Conservation (phyloP, 2,329 filamentous ascomycete genomes). For the Emericellopsis cladophorae region DNA sequence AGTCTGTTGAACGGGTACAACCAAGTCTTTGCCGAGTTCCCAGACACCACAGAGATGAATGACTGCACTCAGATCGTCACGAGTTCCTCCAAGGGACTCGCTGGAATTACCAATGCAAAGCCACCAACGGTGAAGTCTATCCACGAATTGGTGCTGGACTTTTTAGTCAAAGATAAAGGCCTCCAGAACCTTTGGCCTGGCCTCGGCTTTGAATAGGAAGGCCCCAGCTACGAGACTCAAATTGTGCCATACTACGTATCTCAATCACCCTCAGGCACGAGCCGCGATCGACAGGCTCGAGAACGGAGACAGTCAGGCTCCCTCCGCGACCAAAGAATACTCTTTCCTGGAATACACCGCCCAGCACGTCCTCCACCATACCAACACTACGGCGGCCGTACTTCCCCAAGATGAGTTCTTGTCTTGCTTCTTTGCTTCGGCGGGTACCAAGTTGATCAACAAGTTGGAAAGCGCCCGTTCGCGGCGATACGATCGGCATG, state of each 20-base stretch:
- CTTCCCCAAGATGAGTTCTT: background rate
- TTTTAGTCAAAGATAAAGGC: background rate
- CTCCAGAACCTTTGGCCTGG: background rate
- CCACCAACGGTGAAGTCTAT: background rate
- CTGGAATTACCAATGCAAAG: constrained; percentile 5
- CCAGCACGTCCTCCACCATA: background rate
- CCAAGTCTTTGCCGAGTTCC: background rate
- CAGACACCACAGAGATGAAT: background rate
- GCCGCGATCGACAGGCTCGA: background rate
- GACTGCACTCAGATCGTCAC: constrained; percentile 8
- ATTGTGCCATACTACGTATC: constrained; percentile 20
- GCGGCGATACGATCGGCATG: constrained; percentile 9
- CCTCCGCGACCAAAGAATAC: constrained; percentile 2
- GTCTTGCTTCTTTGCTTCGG: background rate
- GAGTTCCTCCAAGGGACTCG: background rate
- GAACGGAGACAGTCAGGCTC: constrained; percentile 5
- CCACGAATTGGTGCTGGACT: background rate
- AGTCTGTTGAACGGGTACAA: background rate
- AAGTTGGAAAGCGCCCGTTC: constrained; percentile 3
- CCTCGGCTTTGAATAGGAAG: constrained; percentile 8
- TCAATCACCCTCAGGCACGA: background rate
- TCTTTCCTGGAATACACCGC: constrained; percentile 9
- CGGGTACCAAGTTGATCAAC: background rate
- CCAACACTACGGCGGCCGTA: background rate
- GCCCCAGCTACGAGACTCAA: constrained; percentile 29